Evolutionary conservation across 768 basidiomycete species (phyloP), one percentile per base, ranked within the genome.

Genomic region (Russula earlei): DNA sequence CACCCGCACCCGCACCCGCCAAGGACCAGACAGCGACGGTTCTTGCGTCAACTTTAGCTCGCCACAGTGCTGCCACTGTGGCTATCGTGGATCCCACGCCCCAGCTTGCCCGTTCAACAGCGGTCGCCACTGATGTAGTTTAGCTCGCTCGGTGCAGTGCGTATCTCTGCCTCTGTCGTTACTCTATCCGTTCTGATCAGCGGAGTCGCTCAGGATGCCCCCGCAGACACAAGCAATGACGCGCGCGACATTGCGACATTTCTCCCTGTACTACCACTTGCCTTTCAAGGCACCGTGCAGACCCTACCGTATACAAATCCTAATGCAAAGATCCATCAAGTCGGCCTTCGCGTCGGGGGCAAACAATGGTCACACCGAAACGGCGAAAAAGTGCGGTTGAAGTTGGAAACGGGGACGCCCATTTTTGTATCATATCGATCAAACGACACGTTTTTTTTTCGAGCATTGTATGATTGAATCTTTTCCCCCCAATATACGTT

Each of bases 51-150:
- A 79, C 71, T 69, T 72, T 63, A 80, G 77, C 70, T 72, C 79
- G 10, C 82, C 84, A 50, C 82, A 84, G 66, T 85, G 84, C 68
- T 83, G 81, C 72, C 82, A 84, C 65, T 85, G 84, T 59, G 82
- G 82, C 54, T 81, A 72, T 71, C 81, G 84, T 63, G 82, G 82
- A 38, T 59, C 70, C 8, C 74, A 75, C 58, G 64, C 77, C 14
- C 75, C 78, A 44, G 72, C 69, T 65, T 84, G 82, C 71, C 82
- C 81, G 29, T 83, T 82, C 79, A 74, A 36, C 22, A 51, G 49
- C 62, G n/a, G n/a, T n/a, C 45, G 27, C 55, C 70, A 65, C 70
- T 72, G 52, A 71, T 63, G 65, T 55, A 40, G 43, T 54, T 57
- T 43, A 22, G n/a, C 25, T 14, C 19, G 7, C 15, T 36, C 6